Percentiles rank a stretch among this genome's conserved stretches.
Evolutionary conservation across 2,329 filamentous ascomycete species (phyloP).

Genomic region (Apiospora rasikravindrae): DNA sequence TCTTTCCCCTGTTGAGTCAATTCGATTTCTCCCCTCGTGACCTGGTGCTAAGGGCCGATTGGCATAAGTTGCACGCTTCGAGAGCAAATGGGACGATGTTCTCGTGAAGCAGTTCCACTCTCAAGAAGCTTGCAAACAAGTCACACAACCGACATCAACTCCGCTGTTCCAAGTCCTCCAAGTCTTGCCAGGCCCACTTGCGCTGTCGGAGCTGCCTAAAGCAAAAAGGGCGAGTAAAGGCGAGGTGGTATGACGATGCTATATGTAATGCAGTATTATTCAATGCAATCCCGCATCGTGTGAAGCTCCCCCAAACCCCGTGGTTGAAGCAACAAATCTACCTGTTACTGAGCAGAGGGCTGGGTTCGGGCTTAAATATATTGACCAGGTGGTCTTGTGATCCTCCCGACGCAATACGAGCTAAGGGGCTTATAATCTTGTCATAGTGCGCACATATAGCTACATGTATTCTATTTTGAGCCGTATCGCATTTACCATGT

Average conservation of each 20-base stretch:
- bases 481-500: too few species aligned
- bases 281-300: not conserved
- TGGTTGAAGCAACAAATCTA: not conserved
- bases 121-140: not conserved
- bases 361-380: not conserved
- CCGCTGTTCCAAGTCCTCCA: not conserved
- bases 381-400: not conserved
- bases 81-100: not conserved
- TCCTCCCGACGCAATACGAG: too few species aligned
- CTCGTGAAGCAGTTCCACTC: slow-evolving; percentile 3
- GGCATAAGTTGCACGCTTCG: not conserved
- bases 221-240: not conserved
- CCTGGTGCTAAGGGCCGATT: not conserved
- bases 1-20: not conserved
- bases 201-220: not conserved
- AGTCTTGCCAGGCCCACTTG: not conserved
- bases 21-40: not conserved
- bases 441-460: too few species aligned
- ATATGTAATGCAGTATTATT: not conserved
- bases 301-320: not conserved
- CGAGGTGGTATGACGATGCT: not conserved
- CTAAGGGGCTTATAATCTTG: too few species aligned
- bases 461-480: too few species aligned
- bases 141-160: not conserved
- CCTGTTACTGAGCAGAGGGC: not conserved